These are phyloP conservation scores for Medicago arabica DNA, from an alignment of 306 rosid genomes.

Conservation along the genomic window DNA sequence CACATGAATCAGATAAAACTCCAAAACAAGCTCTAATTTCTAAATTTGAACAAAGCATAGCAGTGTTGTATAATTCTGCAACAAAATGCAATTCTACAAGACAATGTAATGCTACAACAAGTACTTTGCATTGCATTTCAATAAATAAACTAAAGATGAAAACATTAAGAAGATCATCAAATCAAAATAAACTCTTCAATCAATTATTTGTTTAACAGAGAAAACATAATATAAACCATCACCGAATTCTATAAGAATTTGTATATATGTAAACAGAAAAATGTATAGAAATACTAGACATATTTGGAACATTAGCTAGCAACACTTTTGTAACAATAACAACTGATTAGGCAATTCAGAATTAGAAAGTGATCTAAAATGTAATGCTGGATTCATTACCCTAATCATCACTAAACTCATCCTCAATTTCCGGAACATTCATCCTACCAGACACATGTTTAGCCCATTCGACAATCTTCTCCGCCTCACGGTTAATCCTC, in stretches of 20 bases:
- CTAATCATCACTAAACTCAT: constrained; percentile 72
- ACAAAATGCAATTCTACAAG: neutral
- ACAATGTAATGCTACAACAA: neutral
- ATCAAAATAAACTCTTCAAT: neutral
- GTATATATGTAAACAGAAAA: constrained; percentile 3
- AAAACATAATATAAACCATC: neutral
- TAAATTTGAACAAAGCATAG: constrained; percentile 3
- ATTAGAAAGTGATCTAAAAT: neutral
- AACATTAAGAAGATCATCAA: neutral
- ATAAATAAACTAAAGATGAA: neutral
- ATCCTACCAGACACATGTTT: constrained; percentile 69
- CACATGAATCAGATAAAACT: constrained; percentile 2
- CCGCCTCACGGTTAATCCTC: constrained; percentile 80
- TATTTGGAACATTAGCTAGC: neutral
- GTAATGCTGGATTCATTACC: constrained; percentile 15
- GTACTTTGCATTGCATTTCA: neutral
- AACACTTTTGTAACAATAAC: neutral
- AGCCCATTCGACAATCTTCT: constrained; percentile 74
- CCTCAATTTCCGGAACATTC: constrained; percentile 57
- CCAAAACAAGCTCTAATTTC: constrained; percentile 9
- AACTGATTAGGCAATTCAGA: neutral
- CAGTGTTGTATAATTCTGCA: neutral
- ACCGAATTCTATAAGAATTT: neutral
- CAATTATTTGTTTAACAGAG: neutral
- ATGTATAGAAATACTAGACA: constrained; percentile 1